phyloP scores from a whole-genome alignment of 1,284 basidiomycete genomes.

The Phellopilus nigrolimitatus region DNA sequence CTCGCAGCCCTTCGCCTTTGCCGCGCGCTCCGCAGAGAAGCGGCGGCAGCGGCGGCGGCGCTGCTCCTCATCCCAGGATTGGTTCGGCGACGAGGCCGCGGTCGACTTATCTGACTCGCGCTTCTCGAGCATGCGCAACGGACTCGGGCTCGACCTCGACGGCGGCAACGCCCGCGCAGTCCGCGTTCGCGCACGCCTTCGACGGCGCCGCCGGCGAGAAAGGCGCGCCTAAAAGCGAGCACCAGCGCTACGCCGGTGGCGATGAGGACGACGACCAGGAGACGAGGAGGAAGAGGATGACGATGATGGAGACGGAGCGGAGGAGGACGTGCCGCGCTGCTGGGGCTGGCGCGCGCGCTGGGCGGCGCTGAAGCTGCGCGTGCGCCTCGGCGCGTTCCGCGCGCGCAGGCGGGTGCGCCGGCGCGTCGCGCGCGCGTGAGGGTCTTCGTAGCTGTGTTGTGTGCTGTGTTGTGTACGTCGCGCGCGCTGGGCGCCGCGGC shows the following conservation, averaged over 20 bases:
- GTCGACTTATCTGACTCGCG: no score
- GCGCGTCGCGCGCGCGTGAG: conserved; percentile 11
- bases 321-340: not conserved
- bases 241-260: no score
- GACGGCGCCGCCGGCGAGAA: not conserved
- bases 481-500: no score
- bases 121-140: no score
- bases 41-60: no score
- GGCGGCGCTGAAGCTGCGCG: conserved; percentile 14
- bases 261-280: not conserved
- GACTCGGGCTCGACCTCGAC: no score
- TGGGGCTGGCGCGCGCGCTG: conserved; percentile 13
- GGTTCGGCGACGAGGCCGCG: no score
- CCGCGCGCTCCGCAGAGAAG: no score
- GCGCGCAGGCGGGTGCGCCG: conserved; percentile 11
- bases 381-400: conserved; percentile 15
- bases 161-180: no score
- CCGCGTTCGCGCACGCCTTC: no score
- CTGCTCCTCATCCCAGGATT: no score
- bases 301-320: not conserved
- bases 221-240: not conserved
- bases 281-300: not conserved
- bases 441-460: not conserved
- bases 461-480: not conserved
- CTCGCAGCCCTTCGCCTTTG: no score